Evolutionary conservation across 306 rosid genomes (phyloP), one percentile per base, ranked within the genome.

Genomic region (Corylus heterophylla): DNA sequence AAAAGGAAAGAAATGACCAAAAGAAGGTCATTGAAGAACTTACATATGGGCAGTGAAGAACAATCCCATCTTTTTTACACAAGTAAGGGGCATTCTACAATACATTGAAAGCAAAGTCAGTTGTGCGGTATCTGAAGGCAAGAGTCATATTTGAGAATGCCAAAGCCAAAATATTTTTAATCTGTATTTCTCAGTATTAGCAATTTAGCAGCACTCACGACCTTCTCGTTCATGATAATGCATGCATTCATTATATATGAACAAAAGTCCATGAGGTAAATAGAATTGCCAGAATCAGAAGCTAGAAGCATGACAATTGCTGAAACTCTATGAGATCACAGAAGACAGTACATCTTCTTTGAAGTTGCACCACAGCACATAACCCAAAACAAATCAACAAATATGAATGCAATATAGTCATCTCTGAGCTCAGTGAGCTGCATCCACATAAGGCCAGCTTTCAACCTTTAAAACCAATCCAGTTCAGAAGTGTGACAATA

Each of bases 31-130:
- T 74, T 8, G 7, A 48, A 75, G 59, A 83, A 82, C 97, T 91
- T 84, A 96, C 99, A 52, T 80, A 93, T 12, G 99, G 99, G 47
- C 99, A 96, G 73, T 91, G 96, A 87, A 96, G 99, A 84, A 86
- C 88, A 76, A 96, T 89, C 77, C 99, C 98, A 55, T 96, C 93
- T 70, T 96, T 95, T 80, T 80, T 86, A 82, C 99, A 96, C 90
- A 96, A 80, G 86, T 96, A 96, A 45, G 99, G 96, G 8, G 94
- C 76, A 85, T 88, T 96, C 99, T 96, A 79, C 87, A 83, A 73
- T n/a, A 54, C 79, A 76, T 27, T 37, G 35, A 79, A 83, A 50
- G 48, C 64, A 18, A 63, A 80, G 55, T 78, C 76, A 76, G 78
- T 42, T 1, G 56, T 10, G 39, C 51, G 50, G 78, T 74, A 54